Evolutionary conservation across 768 basidiomycete species (phyloP).

Genomic region (Panaeolus cyanescens): DNA sequence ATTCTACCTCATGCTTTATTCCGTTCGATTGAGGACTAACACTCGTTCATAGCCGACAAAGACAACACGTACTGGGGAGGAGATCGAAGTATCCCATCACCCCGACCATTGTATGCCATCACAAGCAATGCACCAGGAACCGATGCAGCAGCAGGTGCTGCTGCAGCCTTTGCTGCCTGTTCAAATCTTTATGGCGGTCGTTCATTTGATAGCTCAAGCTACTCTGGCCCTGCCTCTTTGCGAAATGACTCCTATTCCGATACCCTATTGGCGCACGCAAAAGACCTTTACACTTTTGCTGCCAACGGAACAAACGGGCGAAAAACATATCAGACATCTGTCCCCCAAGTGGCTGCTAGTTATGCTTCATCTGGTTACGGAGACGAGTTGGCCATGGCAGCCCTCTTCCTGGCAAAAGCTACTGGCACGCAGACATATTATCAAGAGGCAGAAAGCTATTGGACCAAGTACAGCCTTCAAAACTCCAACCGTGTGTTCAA

Average conservation of each 20-base stretch:
- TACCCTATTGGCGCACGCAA: conserved; percentile 72
- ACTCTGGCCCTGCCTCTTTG: conserved; percentile 64
- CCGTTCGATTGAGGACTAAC: not conserved
- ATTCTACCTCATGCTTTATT: not conserved
- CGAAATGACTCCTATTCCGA: conserved; percentile 73
- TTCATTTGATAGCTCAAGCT: conserved; percentile 49
- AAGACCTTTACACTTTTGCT: conserved; percentile 76
- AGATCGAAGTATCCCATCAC: conserved; percentile 72
- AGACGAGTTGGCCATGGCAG: conserved; percentile 77
- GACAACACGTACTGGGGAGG: conserved; percentile 91
- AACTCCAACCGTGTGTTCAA: conserved; percentile 69
- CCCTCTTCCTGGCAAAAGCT: conserved; percentile 75
- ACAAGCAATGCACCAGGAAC: conserved; percentile 85
- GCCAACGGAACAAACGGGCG: conserved; percentile 63
- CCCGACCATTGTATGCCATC: conserved; percentile 77
- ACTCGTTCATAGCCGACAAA: conserved; percentile 41
- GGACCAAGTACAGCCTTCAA: conserved; percentile 54
- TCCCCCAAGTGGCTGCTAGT: conserved; percentile 59
- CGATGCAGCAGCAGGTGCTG: conserved; percentile 81
- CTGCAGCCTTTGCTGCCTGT: conserved; percentile 88
- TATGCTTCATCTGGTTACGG: conserved; percentile 75
- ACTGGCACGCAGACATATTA: conserved; percentile 62
- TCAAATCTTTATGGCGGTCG: conserved; percentile 76
- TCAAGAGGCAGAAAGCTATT: conserved; percentile 63
- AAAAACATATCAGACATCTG: conserved; percentile 67